Evolutionary conservation across 352 stramenopile species (phyloP).

Genomic region (Globisporangium irregulare): DNA sequence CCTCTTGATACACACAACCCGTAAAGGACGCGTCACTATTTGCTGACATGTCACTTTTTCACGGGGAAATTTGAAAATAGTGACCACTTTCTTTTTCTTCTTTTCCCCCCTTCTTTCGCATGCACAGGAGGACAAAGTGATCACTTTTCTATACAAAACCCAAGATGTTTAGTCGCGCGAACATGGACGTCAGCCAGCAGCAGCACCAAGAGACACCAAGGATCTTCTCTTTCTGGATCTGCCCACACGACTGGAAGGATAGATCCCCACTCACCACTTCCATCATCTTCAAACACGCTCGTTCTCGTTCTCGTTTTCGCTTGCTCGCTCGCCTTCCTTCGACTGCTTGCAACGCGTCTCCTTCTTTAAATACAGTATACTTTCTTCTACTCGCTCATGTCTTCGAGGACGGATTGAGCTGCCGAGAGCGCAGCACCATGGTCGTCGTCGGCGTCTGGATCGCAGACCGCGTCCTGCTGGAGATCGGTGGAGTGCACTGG

Average conservation of each 20-base stretch:
- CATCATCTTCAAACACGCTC: not conserved
- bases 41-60: not conserved
- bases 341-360: conserved; percentile 3
- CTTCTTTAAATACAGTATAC: conserved; percentile 16
- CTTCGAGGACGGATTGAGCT: conserved; percentile 45
- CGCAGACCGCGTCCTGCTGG: conserved; percentile 29
- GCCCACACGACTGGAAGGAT: not conserved
- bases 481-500: conserved; percentile 32
- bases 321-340: conserved; percentile 13
- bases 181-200: not conserved
- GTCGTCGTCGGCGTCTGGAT: conserved; percentile 41
- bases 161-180: conserved; percentile 12
- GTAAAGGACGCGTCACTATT: not conserved
- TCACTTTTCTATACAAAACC: conserved; percentile 18
- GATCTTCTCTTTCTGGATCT: conserved; percentile 3
- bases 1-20: not conserved
- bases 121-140: not conserved
- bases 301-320: not conserved
- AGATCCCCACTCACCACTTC: not conserved
- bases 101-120: not conserved
- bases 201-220: not conserved
- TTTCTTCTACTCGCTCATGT: conserved; percentile 31
- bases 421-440: conserved; percentile 61
- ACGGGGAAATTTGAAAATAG: conserved; percentile 14
- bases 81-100: not conserved